Percentiles rank a stretch among this genome's conserved stretches.
These are phyloP conservation scores for Schrenkiella parvula DNA, from an alignment of 345 rosid species.

Conservation along the genomic window DNA sequence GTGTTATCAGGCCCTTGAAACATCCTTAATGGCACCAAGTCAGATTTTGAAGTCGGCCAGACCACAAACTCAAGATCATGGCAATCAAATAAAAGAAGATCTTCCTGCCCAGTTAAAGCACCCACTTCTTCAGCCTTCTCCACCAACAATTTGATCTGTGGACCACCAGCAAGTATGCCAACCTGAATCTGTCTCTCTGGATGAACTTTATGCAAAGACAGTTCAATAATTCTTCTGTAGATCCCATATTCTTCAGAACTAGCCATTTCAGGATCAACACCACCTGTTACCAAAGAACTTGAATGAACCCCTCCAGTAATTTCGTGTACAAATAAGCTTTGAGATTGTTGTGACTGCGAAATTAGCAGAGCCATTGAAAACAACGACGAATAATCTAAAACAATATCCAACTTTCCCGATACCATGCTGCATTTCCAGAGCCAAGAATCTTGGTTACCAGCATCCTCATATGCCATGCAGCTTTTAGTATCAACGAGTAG, in stretches of 20 bases:
- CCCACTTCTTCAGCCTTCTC: slow-evolving; percentile 35
- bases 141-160: slow-evolving; percentile 46
- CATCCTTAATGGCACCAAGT: slow-evolving; percentile 30
- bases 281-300: slow-evolving; percentile 25
- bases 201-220: slow-evolving; percentile 43
- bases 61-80: slow-evolving; percentile 59
- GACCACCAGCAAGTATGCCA: slow-evolving; percentile 68
- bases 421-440: slow-evolving; percentile 59
- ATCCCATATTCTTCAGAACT: slow-evolving; percentile 39
- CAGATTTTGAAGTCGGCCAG: slow-evolving; percentile 56
- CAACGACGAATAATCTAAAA: slow-evolving; percentile 50
- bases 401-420: slow-evolving; percentile 58
- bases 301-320: slow-evolving; percentile 31
- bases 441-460: slow-evolving; percentile 43
- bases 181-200: slow-evolving; percentile 68
- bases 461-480: slow-evolving; percentile 44
- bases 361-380: slow-evolving; percentile 50
- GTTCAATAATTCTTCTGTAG: slow-evolving; percentile 41
- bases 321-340: slow-evolving; percentile 37
- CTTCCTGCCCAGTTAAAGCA: slow-evolving; percentile 34
- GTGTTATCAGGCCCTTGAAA: slow-evolving; percentile 36
- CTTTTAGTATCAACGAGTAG: slow-evolving; percentile 60
- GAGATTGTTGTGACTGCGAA: slow-evolving; percentile 48
- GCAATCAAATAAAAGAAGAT: slow-evolving; percentile 56
- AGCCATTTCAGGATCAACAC: slow-evolving; percentile 35